Evolutionary conservation across 495 filamentous ascomycete genomes (phyloP).

Genomic region (Cairneyella variabilis): DNA sequence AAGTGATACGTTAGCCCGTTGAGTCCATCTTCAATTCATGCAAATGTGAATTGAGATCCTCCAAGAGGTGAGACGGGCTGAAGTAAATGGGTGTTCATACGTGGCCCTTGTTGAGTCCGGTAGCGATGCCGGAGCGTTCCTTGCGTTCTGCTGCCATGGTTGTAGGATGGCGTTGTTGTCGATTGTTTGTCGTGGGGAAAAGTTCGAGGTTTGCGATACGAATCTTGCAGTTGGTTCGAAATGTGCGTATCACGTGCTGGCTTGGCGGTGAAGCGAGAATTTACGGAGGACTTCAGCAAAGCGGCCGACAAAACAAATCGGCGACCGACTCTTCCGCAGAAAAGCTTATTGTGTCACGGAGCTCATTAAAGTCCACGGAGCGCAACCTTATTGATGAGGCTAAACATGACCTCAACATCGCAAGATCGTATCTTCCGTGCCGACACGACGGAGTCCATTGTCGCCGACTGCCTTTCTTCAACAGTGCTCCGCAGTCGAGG

Average conservation of each 20-base stretch:
- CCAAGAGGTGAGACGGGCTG: slow-evolving; percentile 54
- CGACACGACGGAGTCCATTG: no score
- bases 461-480: no score
- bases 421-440: no score
- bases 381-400: no score
- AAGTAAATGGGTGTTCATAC: slow-evolving; percentile 51
- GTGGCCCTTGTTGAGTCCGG: slow-evolving; percentile 86
- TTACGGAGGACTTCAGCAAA: no score
- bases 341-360: no score
- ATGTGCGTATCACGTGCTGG: slow-evolving; percentile 16
- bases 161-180: slow-evolving; percentile 27
- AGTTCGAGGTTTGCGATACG: slow-evolving; percentile 13
- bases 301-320: no score
- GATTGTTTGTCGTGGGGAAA: slow-evolving; percentile 18
- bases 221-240: background rate
- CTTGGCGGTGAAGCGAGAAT: no score
- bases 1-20: slow-evolving; percentile 36
- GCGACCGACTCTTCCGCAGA: no score
- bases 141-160: slow-evolving; percentile 50
- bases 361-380: no score
- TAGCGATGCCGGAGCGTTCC: slow-evolving; percentile 70
- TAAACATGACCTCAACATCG: no score
- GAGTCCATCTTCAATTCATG: slow-evolving; percentile 35
- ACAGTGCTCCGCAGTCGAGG: no score
- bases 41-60: slow-evolving; percentile 50